Evolutionary conservation across 2,329 filamentous ascomycete species (phyloP).

Genomic region (Sporothrix variecibatus): DNA sequence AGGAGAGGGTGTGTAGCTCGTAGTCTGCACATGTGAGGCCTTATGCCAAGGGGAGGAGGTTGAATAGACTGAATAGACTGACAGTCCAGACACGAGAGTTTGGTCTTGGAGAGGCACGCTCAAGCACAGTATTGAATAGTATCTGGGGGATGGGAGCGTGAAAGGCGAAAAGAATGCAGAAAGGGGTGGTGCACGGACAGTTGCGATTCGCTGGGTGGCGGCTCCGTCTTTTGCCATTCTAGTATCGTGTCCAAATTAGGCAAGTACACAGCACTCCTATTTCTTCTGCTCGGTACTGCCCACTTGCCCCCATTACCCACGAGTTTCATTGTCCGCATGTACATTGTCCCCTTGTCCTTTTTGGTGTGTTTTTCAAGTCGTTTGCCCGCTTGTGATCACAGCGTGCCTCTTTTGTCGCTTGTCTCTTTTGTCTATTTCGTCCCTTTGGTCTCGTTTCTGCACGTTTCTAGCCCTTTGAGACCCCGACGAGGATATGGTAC

Average conservation of each 20-base stretch:
- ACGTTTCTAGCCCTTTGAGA: background rate
- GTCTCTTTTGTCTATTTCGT: background rate
- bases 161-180: background rate
- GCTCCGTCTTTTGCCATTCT: background rate
- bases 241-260: background rate
- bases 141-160: background rate
- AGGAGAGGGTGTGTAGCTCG: background rate
- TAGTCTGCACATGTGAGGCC: background rate
- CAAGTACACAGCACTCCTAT: background rate
- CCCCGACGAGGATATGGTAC: background rate
- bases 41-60: background rate
- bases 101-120: background rate
- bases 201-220: background rate
- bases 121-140: background rate
- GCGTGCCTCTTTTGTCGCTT: background rate
- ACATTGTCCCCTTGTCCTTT: background rate
- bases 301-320: background rate
- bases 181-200: background rate
- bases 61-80: background rate
- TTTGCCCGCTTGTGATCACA: background rate
- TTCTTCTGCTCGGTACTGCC: background rate
- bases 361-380: background rate
- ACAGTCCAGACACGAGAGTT: no score
- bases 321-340: background rate
- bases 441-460: background rate